A percentile compares a stretch with the other conserved stretches of the same genome.
These are phyloP conservation scores for Tympanopsis confertula DNA, from an alignment of 2,329 filamentous ascomycete species.

Conservation along the genomic window DNA sequence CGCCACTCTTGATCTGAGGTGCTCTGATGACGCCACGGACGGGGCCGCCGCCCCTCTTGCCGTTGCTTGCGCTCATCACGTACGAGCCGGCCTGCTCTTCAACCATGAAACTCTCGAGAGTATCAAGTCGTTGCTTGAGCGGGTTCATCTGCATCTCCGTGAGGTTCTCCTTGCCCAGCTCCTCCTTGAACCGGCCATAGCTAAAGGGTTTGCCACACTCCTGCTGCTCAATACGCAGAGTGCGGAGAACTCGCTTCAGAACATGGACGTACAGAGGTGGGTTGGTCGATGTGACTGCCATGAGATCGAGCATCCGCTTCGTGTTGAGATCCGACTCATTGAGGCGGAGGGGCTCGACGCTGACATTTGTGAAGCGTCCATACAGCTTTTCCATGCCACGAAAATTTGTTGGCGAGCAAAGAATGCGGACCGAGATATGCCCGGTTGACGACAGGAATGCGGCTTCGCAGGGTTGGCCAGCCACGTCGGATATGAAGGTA, in stretches of 20 bases:
- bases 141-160: constrained; percentile 35
- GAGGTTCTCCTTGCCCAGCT: constrained; percentile 24
- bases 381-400: constrained; percentile 23
- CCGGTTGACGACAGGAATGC: constrained; percentile 36
- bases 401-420: constrained; percentile 42
- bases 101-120: constrained; percentile 52
- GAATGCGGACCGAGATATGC: constrained; percentile 33
- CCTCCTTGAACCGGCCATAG: constrained; percentile 33
- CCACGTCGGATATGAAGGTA: constrained; percentile 32
- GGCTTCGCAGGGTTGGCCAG: constrained; percentile 44
- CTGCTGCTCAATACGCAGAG: constrained; percentile 37
- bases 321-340: constrained; percentile 41
- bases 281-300: constrained; percentile 33
- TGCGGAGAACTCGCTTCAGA: constrained; percentile 39
- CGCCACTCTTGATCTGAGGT: not conserved
- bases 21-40: too few species aligned
- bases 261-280: constrained; percentile 48
- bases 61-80: not conserved
- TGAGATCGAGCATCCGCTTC: constrained; percentile 44
- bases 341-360: constrained; percentile 36
- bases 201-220: constrained; percentile 23
- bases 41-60: not conserved
- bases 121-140: constrained; percentile 45
- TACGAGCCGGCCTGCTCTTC: constrained; percentile 9
- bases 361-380: constrained; percentile 24